Base-by-base conservation (phyloP, 2,329 filamentous ascomycete genomes). In the Colletotrichum sublineola region DNA sequence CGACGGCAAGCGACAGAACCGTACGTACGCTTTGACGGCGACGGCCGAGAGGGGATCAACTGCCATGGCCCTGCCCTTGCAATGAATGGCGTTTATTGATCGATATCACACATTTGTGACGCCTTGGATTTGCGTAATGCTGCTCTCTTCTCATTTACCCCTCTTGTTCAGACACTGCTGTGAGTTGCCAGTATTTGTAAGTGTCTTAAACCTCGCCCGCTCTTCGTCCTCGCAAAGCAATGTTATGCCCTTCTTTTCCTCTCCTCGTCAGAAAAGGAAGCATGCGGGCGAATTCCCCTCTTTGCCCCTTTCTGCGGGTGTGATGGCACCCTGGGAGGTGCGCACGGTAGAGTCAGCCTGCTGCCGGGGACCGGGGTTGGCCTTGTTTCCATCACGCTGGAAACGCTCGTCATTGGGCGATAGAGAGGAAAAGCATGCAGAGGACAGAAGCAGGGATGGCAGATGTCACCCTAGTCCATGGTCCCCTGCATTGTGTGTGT, bases 281-380 rank as follows among this genome's bases (percentile, higher is more conserved):
- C 15, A 56, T 63, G 44, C 44, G 40, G 52, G 5, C 44, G 18
- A 38, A 4, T 52, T 29, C 44, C 44, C 20, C 44, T 40, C 62
- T 38, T 40, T 53, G 24, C 65, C 65, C 58, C 60, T 42, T 69
- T 64, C n/a, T 36, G 36, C 53, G 44, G 46, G 57, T 68, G 68
- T 33, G 64, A 68, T 40, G 65, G 58, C 31, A 33, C 52, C 52
- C 42, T 29, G 24, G 31, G 58, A 52, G 38, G 57, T 50, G 64
- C 42, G 64, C 42, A 55, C 69, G 66, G 69, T 66, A 73, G 66
- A 58, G 53, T 46, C 60, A 62, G 60, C 57, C 46, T 73, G 67
- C 67, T 62, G 67, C 57, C 40, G 67, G 61, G 33, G 36, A n/a
- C 61, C n/a, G 57, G 57, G 70, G 62, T 42, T 14, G 48, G 36